A percentile compares a stretch with the other conserved stretches of the same genome.
phyloP scores from a whole-genome alignment of 352 stramenopile species.

The Aphanomyces astaci region DNA sequence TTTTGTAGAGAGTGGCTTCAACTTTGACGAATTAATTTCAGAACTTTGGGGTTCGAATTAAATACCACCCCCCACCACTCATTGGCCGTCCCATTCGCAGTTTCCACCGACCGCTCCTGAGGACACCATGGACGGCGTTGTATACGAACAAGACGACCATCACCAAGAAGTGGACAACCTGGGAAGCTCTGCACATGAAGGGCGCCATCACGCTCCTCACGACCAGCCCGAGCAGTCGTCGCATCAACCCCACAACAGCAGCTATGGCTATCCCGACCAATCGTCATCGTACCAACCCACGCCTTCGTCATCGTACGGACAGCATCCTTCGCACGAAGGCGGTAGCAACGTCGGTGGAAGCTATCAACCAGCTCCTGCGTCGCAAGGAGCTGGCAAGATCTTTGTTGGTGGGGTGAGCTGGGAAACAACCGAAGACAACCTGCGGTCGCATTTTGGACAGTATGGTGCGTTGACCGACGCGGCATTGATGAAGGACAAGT shows the following conservation, averaged over 20 bases:
- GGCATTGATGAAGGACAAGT: slow-evolving; percentile 90
- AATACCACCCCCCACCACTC: not conserved
- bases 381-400: slow-evolving; percentile 56
- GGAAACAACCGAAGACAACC: slow-evolving; percentile 89
- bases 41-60: too few species aligned
- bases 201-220: not conserved
- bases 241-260: not conserved
- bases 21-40: too few species aligned
- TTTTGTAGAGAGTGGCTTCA: too few species aligned
- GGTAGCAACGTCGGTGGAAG: not conserved
- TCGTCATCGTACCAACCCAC: not conserved
- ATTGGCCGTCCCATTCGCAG: not conserved
- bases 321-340: not conserved
- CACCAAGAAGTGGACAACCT: slow-evolving; percentile 10
- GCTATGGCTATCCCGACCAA: slow-evolving; percentile 9
- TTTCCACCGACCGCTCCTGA: not conserved
- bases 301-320: not conserved
- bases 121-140: slow-evolving; percentile 21
- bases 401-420: slow-evolving; percentile 89
- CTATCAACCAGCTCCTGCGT: not conserved
- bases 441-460: slow-evolving; percentile 84
- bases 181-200: not conserved
- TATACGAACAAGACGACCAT: slow-evolving; percentile 24
- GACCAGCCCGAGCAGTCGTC: not conserved
- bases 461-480: slow-evolving; percentile 82